phyloP scores from a whole-genome alignment of 2,329 filamentous ascomycete genomes.

The Fusarium mexicanum region DNA sequence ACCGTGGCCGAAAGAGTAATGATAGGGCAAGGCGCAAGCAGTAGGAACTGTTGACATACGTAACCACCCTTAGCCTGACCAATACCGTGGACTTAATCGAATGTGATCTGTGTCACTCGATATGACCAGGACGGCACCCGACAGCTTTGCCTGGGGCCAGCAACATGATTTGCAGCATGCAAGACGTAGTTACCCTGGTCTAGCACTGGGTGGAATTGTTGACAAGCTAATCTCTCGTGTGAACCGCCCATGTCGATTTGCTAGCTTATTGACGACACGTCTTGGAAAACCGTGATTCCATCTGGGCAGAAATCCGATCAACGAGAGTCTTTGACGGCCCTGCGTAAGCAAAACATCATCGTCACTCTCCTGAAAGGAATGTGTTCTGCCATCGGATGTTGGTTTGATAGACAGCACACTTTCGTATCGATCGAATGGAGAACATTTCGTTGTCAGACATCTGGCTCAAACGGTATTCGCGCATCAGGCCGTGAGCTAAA shows the following conservation, averaged over 20 bases:
- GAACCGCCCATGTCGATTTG: slow-evolving; percentile 80
- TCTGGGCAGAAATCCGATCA: slow-evolving; percentile 84
- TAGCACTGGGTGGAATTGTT: slow-evolving; percentile 79
- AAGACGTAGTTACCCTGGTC: slow-evolving; percentile 79
- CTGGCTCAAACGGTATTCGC: slow-evolving; percentile 77
- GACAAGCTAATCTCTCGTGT: slow-evolving; percentile 78
- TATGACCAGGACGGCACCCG: slow-evolving; percentile 65
- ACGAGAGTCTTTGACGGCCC: slow-evolving; percentile 85
- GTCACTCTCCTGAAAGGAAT: slow-evolving; percentile 78
- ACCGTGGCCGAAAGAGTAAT: slow-evolving; percentile 84
- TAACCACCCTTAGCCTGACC: slow-evolving; percentile 79
- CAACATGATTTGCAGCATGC: slow-evolving; percentile 83
- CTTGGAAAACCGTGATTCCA: slow-evolving; percentile 79
- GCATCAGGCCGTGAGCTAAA: slow-evolving; percentile 74
- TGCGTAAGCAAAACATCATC: slow-evolving; percentile 81
- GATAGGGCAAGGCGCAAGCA: slow-evolving; percentile 79
- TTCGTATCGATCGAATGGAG: slow-evolving; percentile 77
- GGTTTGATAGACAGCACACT: slow-evolving; percentile 81
- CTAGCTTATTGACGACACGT: slow-evolving; percentile 65
- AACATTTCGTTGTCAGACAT: slow-evolving; percentile 79
- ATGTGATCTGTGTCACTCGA: slow-evolving; percentile 78
- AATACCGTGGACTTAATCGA: slow-evolving; percentile 85
- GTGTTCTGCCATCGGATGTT: slow-evolving; percentile 80
- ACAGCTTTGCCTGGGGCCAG: slow-evolving; percentile 71
- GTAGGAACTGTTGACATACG: slow-evolving; percentile 80